Conservation (phyloP, 2,329 filamentous ascomycete species). For the Stenocarpella maydis region DNA sequence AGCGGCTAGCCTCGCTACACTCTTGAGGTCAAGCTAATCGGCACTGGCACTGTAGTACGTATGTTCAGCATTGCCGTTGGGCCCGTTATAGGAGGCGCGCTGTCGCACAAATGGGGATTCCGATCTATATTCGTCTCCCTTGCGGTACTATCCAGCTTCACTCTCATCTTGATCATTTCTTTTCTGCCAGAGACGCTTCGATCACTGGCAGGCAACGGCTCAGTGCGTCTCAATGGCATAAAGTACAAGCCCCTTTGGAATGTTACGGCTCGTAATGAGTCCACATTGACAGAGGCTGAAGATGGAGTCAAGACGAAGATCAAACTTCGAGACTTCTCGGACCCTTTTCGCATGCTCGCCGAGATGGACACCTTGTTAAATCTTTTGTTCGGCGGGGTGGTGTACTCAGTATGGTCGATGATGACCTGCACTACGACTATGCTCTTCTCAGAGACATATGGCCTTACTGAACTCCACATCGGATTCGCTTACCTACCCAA, state of each 20-base stretch:
- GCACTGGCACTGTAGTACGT: conserved; percentile 36
- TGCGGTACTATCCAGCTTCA: background rate
- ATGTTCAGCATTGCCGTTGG: conserved; percentile 43
- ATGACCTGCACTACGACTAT: conserved; percentile 47
- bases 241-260: conserved; percentile 37
- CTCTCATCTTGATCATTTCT: background rate
- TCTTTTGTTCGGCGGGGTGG: conserved; percentile 44
- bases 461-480: background rate
- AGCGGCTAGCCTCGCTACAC: no score
- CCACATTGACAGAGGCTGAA: background rate
- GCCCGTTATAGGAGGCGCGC: conserved; percentile 45
- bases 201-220: conserved; percentile 43
- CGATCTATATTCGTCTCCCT: conserved; percentile 44
- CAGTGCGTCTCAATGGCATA: conserved; percentile 32
- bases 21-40: background rate
- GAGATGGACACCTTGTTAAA: conserved; percentile 44
- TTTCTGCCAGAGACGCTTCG: conserved; percentile 46
- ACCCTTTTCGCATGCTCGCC: conserved; percentile 45
- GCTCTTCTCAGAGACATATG: conserved; percentile 41
- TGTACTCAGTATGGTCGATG: conserved; percentile 47
- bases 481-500: background rate
- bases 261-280: conserved; percentile 35
- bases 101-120: conserved; percentile 43
- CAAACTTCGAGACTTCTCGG: conserved; percentile 26
- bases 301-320: background rate